Base-by-base conservation (phyloP, 306 rosid genomes). In the Sindora glabra region DNA sequence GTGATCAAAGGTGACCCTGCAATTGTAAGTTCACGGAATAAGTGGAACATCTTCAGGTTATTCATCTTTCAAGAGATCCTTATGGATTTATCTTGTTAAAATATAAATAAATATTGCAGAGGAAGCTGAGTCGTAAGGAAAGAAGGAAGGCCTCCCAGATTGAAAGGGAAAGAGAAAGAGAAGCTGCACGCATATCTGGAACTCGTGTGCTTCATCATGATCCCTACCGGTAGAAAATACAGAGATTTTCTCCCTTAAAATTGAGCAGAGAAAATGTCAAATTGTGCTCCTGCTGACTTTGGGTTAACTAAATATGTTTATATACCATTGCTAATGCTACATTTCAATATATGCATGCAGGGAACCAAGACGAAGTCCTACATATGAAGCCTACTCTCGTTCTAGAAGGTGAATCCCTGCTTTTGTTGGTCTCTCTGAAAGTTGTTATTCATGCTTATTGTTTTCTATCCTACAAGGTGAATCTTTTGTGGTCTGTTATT, bases 1-100 rank as follows among this genome's bases (percentile, higher is more conserved):
- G 83, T 89, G 48, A 92, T 92, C 85, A 92, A 92, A 73, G 99
- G 96, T 3, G 95, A 92, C 59, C 97, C 99, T 70, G 83, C 99
- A 66, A 82, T 92, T 76, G 99, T 92, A 89, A 86, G 99, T 70
- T 52, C 58, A 33, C 55, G 37, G 30, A 9, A 17, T 38, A 58
- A 39, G 62, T 66, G 50, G 26, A 30, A 6, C 27, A 6, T 7
- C 16, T 18, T 58, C 54, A 47, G 9, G 47, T 48, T 58, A 46
- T 42, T 70, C 25, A 13, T 62, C 19, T 64, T 70, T 42, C 4
- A 29, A 48, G 67, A 33, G 53, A 21, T 18, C 25, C 36, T 1
- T 34, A 15, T 44, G 42, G 40, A 56, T 70, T 52, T 29, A 39
- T 56, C 48, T 48, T 2, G 56, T 33, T 44, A 18, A 42, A 24